Base-by-base conservation (phyloP, 169 alveolate genomes). In the Cardiosporidium cionae region DNA sequence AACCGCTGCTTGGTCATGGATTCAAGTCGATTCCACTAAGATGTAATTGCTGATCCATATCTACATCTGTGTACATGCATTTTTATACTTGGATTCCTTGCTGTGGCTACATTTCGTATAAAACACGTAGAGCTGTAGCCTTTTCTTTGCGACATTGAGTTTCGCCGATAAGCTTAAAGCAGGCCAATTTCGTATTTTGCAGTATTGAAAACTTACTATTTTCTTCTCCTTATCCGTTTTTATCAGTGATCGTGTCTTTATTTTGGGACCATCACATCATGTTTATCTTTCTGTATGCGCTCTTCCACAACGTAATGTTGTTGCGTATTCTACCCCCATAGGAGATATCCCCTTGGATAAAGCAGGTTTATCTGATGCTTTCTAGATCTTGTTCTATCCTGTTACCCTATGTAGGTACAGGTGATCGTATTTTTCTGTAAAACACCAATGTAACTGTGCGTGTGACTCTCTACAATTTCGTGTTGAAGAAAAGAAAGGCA, bases 251-350 rank as follows among this genome's bases (percentile, higher is more conserved):
- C 64, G 65, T 1, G 76, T 70, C 35, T 70, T 70, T 27, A 68
- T 70, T 3, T 33, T 70, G 22, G 76, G 76, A 5, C 76, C 76
- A 4, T 70, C 76, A 9, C 76, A 70, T 58, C 67, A 70, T 23
- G 52, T 27, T 16, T 70, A 44, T 23, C 23, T 70, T 52, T 23
- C 58, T 6, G 25, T 7, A 29, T 70, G 76, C 68, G 76, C 76
- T 0, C 76, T 70, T 34, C 76, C 76, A 2, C 23, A n/a, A n/a
- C 27, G 35, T 1, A 31, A 54, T 16, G 32, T 70, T 1, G 3
- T 7, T 23, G 33, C 58, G 35, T 70, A 70, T 28, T 35, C 22
- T 23, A 70, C 76, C 23, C 76, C 76, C 1, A 29, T 52, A 0
- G 76, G 76, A n/a, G 31, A 36, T 1, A 70, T 70, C 5, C 31